Percentiles rank a stretch among this genome's conserved stretches.
These are phyloP conservation scores for Parastagonospora avenae DNA, from an alignment of 2,329 filamentous ascomycete genomes.

Conservation along the genomic window DNA sequence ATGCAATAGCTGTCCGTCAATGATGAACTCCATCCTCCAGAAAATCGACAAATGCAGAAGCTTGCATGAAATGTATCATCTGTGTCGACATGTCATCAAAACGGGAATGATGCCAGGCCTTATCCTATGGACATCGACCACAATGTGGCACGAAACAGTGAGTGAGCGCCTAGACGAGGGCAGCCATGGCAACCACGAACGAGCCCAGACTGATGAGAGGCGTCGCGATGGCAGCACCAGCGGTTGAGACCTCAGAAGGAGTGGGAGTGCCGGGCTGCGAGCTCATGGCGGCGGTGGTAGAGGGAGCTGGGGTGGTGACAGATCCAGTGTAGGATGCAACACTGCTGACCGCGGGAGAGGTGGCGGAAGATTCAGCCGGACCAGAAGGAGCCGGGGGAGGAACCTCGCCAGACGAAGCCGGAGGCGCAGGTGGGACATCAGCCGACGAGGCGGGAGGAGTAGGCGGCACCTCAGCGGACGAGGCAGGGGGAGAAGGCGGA, in stretches of 20 bases:
- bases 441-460: slow-evolving; percentile 10
- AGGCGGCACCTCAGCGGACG: no score
- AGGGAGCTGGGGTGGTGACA: slow-evolving; percentile 10
- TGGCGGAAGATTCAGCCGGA: slow-evolving; percentile 16
- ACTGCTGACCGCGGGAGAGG: background rate
- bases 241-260: slow-evolving; percentile 15
- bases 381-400: background rate
- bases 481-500: slow-evolving; percentile 5
- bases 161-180: slow-evolving; percentile 19
- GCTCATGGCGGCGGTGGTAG: slow-evolving; percentile 15
- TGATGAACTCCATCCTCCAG: slow-evolving; percentile 9
- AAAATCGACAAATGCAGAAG: slow-evolving; percentile 17
- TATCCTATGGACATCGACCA: slow-evolving; percentile 10
- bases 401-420: background rate
- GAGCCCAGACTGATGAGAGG: slow-evolving; percentile 24
- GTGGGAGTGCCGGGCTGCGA: slow-evolving; percentile 9
- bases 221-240: slow-evolving; percentile 23
- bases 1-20: slow-evolving; percentile 16
- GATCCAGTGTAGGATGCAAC: slow-evolving; percentile 2
- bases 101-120: slow-evolving; percentile 8
- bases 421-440: background rate
- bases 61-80: slow-evolving; percentile 6
- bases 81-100: slow-evolving; percentile 3
- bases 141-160: slow-evolving; percentile 2
- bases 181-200: slow-evolving; percentile 26